Percentiles rank a stretch among this genome's conserved stretches.
These are phyloP conservation scores for Penicillium odoratum DNA, from an alignment of 495 filamentous ascomycete species.

Conservation along the genomic window DNA sequence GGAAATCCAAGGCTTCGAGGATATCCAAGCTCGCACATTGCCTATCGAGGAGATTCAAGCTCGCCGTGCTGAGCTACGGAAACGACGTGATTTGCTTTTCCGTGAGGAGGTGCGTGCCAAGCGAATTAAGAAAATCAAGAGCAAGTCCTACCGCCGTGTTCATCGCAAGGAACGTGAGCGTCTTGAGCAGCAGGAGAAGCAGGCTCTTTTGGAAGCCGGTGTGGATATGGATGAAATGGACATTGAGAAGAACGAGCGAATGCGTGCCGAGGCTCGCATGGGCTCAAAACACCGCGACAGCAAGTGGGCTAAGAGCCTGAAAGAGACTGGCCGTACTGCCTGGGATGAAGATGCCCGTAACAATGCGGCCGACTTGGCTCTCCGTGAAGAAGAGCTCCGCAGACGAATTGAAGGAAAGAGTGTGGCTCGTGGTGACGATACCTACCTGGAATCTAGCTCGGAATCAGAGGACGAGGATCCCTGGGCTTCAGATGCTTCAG, in stretches of 20 bases:
- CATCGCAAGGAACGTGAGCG: constrained; percentile 84
- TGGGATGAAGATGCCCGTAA: constrained; percentile 83
- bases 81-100: constrained; percentile 80
- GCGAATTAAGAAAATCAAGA: constrained; percentile 98
- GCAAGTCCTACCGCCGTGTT: constrained; percentile 85
- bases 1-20: constrained; percentile 66
- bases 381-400: constrained; percentile 80
- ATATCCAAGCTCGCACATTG: constrained; percentile 63
- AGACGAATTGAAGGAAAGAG: constrained; percentile 80
- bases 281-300: constrained; percentile 84
- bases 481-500: constrained; percentile 54
- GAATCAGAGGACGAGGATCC: constrained; percentile 60
- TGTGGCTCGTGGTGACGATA: constrained; percentile 51
- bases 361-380: constrained; percentile 78
- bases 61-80: constrained; percentile 72
- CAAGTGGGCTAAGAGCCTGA: constrained; percentile 91
- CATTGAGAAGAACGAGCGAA: constrained; percentile 72
- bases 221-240: constrained; percentile 74
- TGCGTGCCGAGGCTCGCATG: constrained; percentile 85
- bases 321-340: constrained; percentile 70
- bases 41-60: constrained; percentile 72
- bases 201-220: constrained; percentile 67
- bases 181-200: constrained; percentile 67
- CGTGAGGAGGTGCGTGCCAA: constrained; percentile 87
- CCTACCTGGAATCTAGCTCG: constrained; percentile 45